A percentile compares a stretch with the other conserved stretches of the same genome.
These are phyloP conservation scores for Protomyces lactucae-debilis DNA, from an alignment of 1,139 yeast genomes.

Conservation along the genomic window DNA sequence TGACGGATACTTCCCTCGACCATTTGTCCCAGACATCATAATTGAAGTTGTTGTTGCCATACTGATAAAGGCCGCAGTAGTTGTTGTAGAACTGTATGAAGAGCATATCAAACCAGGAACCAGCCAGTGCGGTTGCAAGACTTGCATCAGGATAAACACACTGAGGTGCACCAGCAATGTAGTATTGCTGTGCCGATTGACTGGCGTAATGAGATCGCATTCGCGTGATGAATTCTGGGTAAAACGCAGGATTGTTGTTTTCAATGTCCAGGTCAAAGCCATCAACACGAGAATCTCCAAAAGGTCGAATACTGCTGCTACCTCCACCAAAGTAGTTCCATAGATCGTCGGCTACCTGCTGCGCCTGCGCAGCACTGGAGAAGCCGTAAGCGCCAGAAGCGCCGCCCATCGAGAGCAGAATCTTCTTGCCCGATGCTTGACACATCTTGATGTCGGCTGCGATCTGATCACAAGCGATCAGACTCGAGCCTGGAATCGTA, in stretches of 20 bases:
- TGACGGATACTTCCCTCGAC: slow-evolving; percentile 61
- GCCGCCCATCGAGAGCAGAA: slow-evolving; percentile 82
- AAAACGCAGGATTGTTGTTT: slow-evolving; percentile 50
- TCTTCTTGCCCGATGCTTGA: slow-evolving; percentile 70
- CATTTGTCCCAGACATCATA: slow-evolving; percentile 78
- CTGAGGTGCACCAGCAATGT: slow-evolving; percentile 91
- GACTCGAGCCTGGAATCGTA: slow-evolving; percentile 36
- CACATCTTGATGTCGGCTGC: slow-evolving; percentile 69
- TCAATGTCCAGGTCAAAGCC: slow-evolving; percentile 74
- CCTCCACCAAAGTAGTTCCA: slow-evolving; percentile 91
- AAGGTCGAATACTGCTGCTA: slow-evolving; percentile 58
- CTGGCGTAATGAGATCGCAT: slow-evolving; percentile 54
- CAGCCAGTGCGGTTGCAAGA: slow-evolving; percentile 60
- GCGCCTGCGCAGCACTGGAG: slow-evolving; percentile 56
- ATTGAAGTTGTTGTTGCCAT: slow-evolving; percentile 56
- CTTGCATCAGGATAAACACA: slow-evolving; percentile 89
- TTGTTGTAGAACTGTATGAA: slow-evolving; percentile 93
- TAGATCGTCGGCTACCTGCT: slow-evolving; percentile 62
- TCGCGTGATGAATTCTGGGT: slow-evolving; percentile 48
- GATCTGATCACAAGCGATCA: slow-evolving; percentile 40
- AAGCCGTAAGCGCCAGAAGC: slow-evolving; percentile 78
- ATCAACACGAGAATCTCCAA: slow-evolving; percentile 62
- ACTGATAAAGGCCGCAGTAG: slow-evolving; percentile 50
- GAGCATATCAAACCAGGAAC: slow-evolving; percentile 71
- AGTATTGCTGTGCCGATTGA: slow-evolving; percentile 50